Evolutionary conservation across 768 basidiomycete species (phyloP), one percentile per base, ranked within the genome.

Genomic region (Fibroporia radiculosa): DNA sequence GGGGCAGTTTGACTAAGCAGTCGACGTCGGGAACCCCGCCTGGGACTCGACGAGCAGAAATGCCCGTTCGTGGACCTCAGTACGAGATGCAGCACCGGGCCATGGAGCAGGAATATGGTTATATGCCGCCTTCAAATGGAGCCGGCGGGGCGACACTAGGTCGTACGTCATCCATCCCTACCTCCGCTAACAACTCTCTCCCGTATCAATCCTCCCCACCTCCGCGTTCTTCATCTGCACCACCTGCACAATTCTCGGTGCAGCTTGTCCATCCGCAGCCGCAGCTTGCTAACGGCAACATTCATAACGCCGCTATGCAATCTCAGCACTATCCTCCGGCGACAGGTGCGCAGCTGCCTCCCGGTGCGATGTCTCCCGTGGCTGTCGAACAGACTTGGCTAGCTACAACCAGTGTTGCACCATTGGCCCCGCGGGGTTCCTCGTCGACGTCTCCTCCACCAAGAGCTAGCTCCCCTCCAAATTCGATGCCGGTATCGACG

Each of bases 71-170:
- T 50, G 80, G 87, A 4, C 90, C 93, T 29, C 86, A 90, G 56
- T 97, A 95, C 59, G 93, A 95, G 57, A 83, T 88, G 77, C 93
- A 97, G 61, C 86, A 91, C 61, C 80, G 85, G 19, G 87, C 83
- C 40, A 91, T 97, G 75, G 88, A 93, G 61, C 84, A 93, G 55
- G 90, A 95, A 59, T 87, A 88, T 51, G 71, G 72, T 39, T 60
- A 61, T 34, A 25, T 53, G 28, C 22, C 48, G 40, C 42, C 51
- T 12, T 31, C 22, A 22, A 46, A 48, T 36, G 42, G 39, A 26
- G 27, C 40, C n/a, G 31, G 45, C 36, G 40, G 16, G 5, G 40
- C 46, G 5, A 41, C 47, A 5, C 56, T 26, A 11, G 33, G 48
- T 18, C 46, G 50, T 5, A 48, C 54, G n/a, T 48, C 54, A 6